phyloP scores from a whole-genome alignment of 306 rosid genomes.

The Styphnolobium japonicum region DNA sequence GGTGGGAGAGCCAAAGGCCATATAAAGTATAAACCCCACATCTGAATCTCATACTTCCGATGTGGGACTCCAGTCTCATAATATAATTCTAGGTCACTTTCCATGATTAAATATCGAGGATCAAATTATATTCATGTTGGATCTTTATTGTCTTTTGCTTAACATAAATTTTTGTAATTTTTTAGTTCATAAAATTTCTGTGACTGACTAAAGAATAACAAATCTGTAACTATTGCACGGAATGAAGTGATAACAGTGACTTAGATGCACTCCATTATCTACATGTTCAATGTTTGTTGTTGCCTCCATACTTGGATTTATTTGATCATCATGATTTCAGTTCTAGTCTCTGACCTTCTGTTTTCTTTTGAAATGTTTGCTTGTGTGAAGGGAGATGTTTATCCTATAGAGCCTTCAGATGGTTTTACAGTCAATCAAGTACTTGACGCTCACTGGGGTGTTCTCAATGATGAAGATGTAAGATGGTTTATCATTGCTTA shows the following conservation, averaged over 20 bases:
- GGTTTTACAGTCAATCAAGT: slow-evolving; percentile 60
- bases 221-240: neutral
- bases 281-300: neutral
- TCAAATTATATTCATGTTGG: slow-evolving; percentile 8
- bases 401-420: slow-evolving; percentile 75
- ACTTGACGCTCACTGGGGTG: slow-evolving; percentile 94
- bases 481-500: slow-evolving; percentile 29
- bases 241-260: slow-evolving; percentile 3
- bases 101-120: neutral
- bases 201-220: slow-evolving; percentile 12
- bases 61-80: too few relatives aligned
- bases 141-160: neutral
- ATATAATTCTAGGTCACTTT: neutral
- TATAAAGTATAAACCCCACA: too few relatives aligned
- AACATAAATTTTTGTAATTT: neutral
- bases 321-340: neutral
- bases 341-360: slow-evolving; percentile 16
- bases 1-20: too few relatives aligned
- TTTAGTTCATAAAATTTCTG: neutral
- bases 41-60: too few relatives aligned
- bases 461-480: slow-evolving; percentile 75
- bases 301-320: slow-evolving; percentile 6
- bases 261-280: neutral
- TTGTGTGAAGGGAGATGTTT: slow-evolving; percentile 79
- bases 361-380: slow-evolving; percentile 17